phyloP scores from a whole-genome alignment of 805 yeast genomes.

The Torulaspora quercuum region DNA sequence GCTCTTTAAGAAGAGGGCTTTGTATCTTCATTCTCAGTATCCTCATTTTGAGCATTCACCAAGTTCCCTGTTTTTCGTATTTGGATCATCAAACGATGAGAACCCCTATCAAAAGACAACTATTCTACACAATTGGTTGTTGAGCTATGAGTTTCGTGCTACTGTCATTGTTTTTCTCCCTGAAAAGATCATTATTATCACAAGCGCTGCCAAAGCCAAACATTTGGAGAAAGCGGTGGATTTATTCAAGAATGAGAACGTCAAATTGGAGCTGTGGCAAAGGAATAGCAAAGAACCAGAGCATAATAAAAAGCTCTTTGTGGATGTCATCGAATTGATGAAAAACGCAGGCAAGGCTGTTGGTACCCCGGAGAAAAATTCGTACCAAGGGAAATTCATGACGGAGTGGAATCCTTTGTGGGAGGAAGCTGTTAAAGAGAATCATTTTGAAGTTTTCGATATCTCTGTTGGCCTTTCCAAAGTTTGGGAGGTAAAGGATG shows the following conservation, averaged over 20 bases:
- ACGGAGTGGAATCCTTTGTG: conserved; percentile 65
- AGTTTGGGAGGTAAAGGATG: conserved; percentile 72
- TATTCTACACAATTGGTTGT: conserved; percentile 81
- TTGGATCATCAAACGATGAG: conserved; percentile 83
- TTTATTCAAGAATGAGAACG: conserved; percentile 47
- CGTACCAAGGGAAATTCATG: conserved; percentile 78
- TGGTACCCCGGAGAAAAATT: conserved; percentile 73
- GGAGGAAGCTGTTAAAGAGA: conserved; percentile 38
- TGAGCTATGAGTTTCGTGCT: conserved; percentile 95
- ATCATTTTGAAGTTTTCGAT: conserved; percentile 46
- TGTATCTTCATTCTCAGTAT: conserved; percentile 28
- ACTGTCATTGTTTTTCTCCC: conserved; percentile 67
- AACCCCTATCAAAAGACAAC: conserved; percentile 88
- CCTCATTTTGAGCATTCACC: conserved; percentile 34
- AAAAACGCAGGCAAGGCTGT: conserved; percentile 47
- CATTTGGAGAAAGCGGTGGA: conserved; percentile 46
- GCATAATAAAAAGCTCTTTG: conserved; percentile 65
- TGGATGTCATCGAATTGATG: conserved; percentile 48
- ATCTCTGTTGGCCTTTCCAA: conserved; percentile 51
- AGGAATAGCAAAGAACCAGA: conserved; percentile 74
- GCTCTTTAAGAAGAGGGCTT: conserved; percentile 30
- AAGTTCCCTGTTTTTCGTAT: conserved; percentile 57
- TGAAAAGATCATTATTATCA: conserved; percentile 59
- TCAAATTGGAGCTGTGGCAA: conserved; percentile 55
- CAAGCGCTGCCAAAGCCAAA: conserved; percentile 81